Conservation (phyloP, 495 filamentous ascomycete genomes). For the Aspergillus leporis region DNA sequence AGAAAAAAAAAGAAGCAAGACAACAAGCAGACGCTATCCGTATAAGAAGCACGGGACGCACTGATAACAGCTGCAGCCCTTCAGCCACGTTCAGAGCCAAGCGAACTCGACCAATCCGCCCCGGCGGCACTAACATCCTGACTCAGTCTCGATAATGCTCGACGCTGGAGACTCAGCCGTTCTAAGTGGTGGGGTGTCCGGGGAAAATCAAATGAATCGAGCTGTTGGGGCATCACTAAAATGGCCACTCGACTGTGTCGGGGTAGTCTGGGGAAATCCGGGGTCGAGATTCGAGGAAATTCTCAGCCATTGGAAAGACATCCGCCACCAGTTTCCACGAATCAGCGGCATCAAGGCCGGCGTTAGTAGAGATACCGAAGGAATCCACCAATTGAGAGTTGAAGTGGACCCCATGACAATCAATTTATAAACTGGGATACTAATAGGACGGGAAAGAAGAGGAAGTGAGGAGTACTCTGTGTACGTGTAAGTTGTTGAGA, state of each 20-base stretch:
- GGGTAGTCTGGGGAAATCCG: conserved; percentile 24
- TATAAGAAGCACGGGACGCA: conserved; percentile 13
- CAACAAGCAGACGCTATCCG: conserved; percentile 13
- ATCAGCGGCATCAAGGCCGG: conserved; percentile 22
- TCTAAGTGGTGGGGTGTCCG: conserved; percentile 37
- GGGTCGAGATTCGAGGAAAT: conserved; percentile 41
- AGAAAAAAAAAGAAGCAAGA: conserved; percentile 2
- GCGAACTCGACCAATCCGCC: conserved; percentile 15
- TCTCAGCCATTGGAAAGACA: conserved; percentile 25
- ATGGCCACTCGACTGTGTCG: background rate
- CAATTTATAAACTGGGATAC: conserved; percentile 6
- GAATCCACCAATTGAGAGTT: conserved; percentile 38
- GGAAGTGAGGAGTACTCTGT: no score
- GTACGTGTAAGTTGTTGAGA: background rate
- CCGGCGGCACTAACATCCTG: conserved; percentile 24
- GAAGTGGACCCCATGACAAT: conserved; percentile 2
- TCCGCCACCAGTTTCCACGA: conserved; percentile 34
- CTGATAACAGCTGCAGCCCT: conserved; percentile 10
- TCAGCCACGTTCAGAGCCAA: conserved; percentile 15
- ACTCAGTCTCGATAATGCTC: conserved; percentile 21
- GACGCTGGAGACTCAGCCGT: conserved; percentile 17
- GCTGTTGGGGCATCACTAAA: conserved; percentile 4
- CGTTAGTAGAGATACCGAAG: conserved; percentile 17
- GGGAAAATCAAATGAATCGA: conserved; percentile 14
- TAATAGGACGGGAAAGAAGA: background rate